phyloP scores from a whole-genome alignment of 164 flowering plant species.

The Chloranthus sessilifolius region DNA sequence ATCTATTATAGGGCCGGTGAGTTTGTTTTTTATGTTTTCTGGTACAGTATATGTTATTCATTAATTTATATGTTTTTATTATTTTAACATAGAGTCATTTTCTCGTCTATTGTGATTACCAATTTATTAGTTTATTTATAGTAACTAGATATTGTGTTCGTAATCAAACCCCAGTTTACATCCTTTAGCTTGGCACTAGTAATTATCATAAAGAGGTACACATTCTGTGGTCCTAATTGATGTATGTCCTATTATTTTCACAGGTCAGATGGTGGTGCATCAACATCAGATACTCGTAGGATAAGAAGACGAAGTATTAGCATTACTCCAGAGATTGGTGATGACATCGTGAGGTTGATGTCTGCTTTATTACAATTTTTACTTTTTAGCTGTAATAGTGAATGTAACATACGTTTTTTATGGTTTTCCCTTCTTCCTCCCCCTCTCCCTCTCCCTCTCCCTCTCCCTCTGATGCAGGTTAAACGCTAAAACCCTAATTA shows the following conservation, averaged over 20 bases:
- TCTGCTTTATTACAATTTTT: not conserved
- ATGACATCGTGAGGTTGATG: slow-evolving; percentile 90
- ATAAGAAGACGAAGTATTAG: slow-evolving; percentile 84
- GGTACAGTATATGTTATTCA: no score
- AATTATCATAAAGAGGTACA: not conserved
- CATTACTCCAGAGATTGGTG: slow-evolving; percentile 97
- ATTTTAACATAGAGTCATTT: no score
- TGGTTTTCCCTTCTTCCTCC: not conserved
- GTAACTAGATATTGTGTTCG: no score
- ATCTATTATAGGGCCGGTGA: no score
- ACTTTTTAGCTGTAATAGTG: not conserved
- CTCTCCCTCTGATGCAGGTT: not conserved
- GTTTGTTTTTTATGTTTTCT: no score
- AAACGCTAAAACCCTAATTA: no score
- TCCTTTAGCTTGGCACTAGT: no score
- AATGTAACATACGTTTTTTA: not conserved
- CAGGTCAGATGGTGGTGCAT: slow-evolving; percentile 86
- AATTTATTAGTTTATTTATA: no score
- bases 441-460: not conserved
- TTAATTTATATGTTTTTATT: no score
- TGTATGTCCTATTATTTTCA: slow-evolving; percentile 8
- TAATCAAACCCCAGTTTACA: no score
- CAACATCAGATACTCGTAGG: slow-evolving; percentile 64
- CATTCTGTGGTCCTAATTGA: not conserved
- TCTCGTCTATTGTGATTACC: no score